Evolutionary conservation across 2,329 filamentous ascomycete species (phyloP), one percentile per base, ranked within the genome.

Genomic region (Cladophialophora immunda): DNA sequence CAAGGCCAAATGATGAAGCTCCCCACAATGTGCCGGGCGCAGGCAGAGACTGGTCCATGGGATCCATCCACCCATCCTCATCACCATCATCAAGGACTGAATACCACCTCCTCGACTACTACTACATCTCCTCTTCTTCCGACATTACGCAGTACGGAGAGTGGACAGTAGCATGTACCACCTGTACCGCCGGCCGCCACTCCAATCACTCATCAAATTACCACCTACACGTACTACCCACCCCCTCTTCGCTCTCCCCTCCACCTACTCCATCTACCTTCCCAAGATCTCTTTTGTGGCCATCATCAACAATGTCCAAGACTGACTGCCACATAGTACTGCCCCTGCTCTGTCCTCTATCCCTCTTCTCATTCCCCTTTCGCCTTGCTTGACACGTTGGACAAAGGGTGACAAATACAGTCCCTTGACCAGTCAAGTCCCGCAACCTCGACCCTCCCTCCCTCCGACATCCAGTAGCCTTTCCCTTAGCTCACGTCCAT

Each of bases 161-260:
- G n/a, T 41, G 38, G 3, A 19, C 38, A 41, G 38, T 19, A 5
- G 34, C 34, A 38, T 11, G 34, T 38, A 38, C 34, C 34, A 41
- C 38, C 38, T 6, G 38, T 41, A 41, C 38, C 38, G 17, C 17
- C 17, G 4, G n/a, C n/a, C n/a, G 5, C 38, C 38, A 41, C 38
- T 41, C n/a, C n/a, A 30, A 41, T 41, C 38, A 41, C 38, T 41
- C 38, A 41, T 41, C 38, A 41, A 41, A 41, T 41, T 41, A 41
- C 38, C 38, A 41, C 38, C 38, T 19, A 41, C 15, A 41, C 38
- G 38, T 41, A 41, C 38, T 7, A 41, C 38, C 38, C n/a, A 41
- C 38, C 38, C 38, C 38, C 38, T 17, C 38, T 41, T n/a, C 50
- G 5, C 19, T 19, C 19, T 7, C 11, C 50, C 50, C 29, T 19